A percentile compares a stretch with the other conserved stretches of the same genome.
phyloP scores from a whole-genome alignment of 495 filamentous ascomycete genomes.

The Podospora comata region DNA sequence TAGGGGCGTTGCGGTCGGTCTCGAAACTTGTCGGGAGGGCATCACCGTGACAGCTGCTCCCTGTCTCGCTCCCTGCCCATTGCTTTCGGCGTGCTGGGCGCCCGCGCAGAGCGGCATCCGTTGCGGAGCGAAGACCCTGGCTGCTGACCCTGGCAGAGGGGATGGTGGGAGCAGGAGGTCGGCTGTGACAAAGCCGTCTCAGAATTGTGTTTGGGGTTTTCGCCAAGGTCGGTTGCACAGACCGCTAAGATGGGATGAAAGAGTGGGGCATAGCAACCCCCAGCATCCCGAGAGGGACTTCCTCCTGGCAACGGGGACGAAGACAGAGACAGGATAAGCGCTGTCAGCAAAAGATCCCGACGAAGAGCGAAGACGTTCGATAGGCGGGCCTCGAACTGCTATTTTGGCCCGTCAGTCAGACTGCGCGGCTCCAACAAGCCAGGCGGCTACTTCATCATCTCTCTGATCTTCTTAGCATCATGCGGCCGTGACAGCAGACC shows the following conservation, averaged over 20 bases:
- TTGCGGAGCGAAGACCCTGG: slow-evolving; percentile 17
- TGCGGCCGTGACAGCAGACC: slow-evolving; percentile 15
- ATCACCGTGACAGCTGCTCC: slow-evolving; percentile 26
- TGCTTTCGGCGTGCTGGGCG: slow-evolving; percentile 8
- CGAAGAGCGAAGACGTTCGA: background rate
- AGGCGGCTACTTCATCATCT: background rate
- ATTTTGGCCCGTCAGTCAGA: background rate
- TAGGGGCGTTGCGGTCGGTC: slow-evolving; percentile 15
- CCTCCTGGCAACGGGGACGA: background rate
- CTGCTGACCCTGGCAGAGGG: slow-evolving; percentile 28
- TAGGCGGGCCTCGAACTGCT: background rate
- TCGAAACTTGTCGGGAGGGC: slow-evolving; percentile 46
- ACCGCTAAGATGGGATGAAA: slow-evolving; percentile 20
- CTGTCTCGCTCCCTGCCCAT: slow-evolving; percentile 8
- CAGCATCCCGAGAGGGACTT: background rate
- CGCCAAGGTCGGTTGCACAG: slow-evolving; percentile 26
- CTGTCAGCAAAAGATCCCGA: background rate
- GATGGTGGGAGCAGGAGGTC: slow-evolving; percentile 35
- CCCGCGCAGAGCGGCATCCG: slow-evolving; percentile 19
- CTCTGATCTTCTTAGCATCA: background rate
- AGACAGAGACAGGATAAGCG: background rate
- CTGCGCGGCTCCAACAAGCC: background rate
- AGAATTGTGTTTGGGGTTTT: slow-evolving; percentile 45
- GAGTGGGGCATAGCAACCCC: background rate
- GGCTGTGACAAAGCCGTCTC: slow-evolving; percentile 49